phyloP scores from a whole-genome alignment of 306 rosid species.

The Cucurbita moschata region DNA sequence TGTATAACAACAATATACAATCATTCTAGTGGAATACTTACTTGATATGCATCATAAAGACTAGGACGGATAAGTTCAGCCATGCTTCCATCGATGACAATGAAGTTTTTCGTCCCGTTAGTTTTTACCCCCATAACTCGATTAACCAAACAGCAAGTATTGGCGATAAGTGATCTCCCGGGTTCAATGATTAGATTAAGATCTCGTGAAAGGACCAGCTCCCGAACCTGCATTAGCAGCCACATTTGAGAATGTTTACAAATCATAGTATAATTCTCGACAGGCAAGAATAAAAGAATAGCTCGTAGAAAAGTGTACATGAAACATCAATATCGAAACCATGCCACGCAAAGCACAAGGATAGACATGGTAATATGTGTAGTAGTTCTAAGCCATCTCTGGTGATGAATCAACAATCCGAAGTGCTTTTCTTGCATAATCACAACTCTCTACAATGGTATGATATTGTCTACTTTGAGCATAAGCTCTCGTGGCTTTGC shows the following conservation, averaged over 20 bases:
- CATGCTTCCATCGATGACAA: constrained; percentile 95
- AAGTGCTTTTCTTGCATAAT: too few relatives aligned
- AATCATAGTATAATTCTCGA: background rate
- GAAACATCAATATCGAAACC: too few relatives aligned
- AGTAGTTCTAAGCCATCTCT: too few relatives aligned
- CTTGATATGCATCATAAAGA: constrained; percentile 92
- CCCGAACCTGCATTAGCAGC: constrained; percentile 47
- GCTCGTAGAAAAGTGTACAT: too few relatives aligned
- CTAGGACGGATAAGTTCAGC: constrained; percentile 98
- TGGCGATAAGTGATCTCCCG: constrained; percentile 90
- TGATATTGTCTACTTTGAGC: too few relatives aligned
- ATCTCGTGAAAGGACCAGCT: constrained; percentile 61
- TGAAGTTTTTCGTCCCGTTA: constrained; percentile 80
- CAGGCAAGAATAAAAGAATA: background rate
- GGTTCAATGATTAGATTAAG: constrained; percentile 95
- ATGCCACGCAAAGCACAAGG: too few relatives aligned
- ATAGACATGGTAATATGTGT: too few relatives aligned
- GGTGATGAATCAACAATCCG: too few relatives aligned
- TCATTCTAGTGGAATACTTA: constrained; percentile 14
- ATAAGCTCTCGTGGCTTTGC: too few relatives aligned
- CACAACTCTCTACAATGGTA: too few relatives aligned
- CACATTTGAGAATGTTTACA: background rate
- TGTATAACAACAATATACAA: background rate
- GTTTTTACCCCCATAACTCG: constrained; percentile 93
- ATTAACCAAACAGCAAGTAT: constrained; percentile 81